These are phyloP conservation scores for Nemania serpens DNA, from an alignment of 2,329 filamentous ascomycete species.

Conservation along the genomic window DNA sequence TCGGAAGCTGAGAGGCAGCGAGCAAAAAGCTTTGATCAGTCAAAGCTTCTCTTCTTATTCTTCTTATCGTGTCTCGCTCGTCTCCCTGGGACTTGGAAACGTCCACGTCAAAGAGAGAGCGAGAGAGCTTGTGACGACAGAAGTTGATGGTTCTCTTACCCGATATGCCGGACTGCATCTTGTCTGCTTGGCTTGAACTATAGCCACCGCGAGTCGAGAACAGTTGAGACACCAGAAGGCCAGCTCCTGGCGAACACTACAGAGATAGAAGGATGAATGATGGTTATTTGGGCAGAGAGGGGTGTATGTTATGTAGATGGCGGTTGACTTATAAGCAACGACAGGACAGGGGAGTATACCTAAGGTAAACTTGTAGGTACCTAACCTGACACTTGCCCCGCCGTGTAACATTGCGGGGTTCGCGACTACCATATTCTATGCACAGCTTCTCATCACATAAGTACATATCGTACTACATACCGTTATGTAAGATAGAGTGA, in stretches of 20 bases:
- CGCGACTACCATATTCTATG: neutral
- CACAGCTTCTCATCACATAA: neutral
- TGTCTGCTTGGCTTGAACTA: neutral
- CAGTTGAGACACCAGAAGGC: slow-evolving; percentile 10
- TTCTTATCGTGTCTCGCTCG: neutral
- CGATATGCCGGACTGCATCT: slow-evolving; percentile 80
- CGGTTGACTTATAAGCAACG: neutral
- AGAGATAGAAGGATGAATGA: neutral
- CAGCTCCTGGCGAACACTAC: slow-evolving; percentile 4
- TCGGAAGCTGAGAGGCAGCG: slow-evolving; percentile 63
- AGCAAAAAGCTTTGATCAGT: slow-evolving; percentile 2
- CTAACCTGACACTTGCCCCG: neutral
- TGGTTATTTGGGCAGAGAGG: no score
- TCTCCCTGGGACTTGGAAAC: neutral
- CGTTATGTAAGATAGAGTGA: no score
- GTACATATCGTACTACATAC: no score
- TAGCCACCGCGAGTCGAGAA: neutral
- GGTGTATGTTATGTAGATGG: no score
- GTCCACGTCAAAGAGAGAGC: no score
- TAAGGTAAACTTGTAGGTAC: no score
- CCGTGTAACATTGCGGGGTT: neutral
- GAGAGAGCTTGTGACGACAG: no score
- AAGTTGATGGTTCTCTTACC: slow-evolving; percentile 50
- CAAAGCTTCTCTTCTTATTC: neutral
- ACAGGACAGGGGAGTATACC: no score